Evolutionary conservation across 306 rosid genomes (phyloP), one percentile per base, ranked within the genome.

Genomic region (Inga leiocalycina): DNA sequence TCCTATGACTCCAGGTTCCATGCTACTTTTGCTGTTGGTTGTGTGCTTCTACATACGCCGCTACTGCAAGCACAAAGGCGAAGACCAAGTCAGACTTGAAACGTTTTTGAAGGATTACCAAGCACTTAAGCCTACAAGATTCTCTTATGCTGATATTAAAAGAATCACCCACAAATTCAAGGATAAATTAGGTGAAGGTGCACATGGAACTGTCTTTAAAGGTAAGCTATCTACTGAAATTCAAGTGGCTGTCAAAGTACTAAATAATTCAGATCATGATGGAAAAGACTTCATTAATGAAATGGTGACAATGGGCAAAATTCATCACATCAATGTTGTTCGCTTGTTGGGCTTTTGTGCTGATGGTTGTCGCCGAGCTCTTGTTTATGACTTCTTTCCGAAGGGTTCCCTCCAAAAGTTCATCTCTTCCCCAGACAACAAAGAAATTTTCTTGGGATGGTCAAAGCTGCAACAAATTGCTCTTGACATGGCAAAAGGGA

Each of bases 211-310:
- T 10, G 85, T 85, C 0, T 85, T 82, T 39, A 84, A 77, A 74
- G 87, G 89, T 10, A 81, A 78, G 73, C 59, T 84, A 13, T 80
- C 82, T 0, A 22, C 15, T 65, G 79, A 87, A 49, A 75, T 84
- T 14, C 0, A 30, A 0, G 85, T 85, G 5, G 90, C 83, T 2
- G 85, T 85, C n/a, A 87, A 85, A 70, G 35, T 82, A 27, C 86
- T 87, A 22, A 80, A 73, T 16, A 71, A 61, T 0, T 54, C 82
- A 41, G 74, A 73, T 1, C 65, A 70, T 4, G 75, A 89, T 41
- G 88, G 87, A 0, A 65, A 89, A 22, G 92, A 85, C 35, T 89
- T 89, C 75, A 86, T 89, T 2, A 89, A 86, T 44, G 69, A 62
- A 27, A 14, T 62, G 37, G 69, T 39, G 8, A 62, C 39, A 0